Conservation (phyloP, 2,329 filamentous ascomycete genomes). For the Acrodontium crateriforme region DNA sequence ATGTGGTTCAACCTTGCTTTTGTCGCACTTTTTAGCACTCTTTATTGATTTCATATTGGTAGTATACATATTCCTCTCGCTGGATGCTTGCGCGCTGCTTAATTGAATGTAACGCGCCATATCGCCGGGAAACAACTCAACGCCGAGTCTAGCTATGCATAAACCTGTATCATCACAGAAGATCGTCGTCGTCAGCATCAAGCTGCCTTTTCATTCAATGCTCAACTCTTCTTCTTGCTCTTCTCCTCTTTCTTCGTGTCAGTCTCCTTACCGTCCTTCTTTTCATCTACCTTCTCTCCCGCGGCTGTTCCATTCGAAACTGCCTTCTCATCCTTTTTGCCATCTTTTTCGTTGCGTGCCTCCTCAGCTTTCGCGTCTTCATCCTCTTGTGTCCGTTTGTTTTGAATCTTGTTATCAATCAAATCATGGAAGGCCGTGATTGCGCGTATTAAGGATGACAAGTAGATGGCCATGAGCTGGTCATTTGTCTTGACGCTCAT, state of each 20-base stretch:
- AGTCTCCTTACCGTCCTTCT: slow-evolving; percentile 34
- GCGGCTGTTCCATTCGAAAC: slow-evolving; percentile 43
- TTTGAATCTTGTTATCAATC: slow-evolving; percentile 99
- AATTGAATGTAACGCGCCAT: too few relatives aligned
- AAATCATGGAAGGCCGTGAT: slow-evolving; percentile 98
- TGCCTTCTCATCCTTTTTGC: slow-evolving; percentile 50
- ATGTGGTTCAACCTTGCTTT: too few relatives aligned
- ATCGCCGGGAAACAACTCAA: too few relatives aligned
- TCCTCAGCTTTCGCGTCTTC: slow-evolving; percentile 70
- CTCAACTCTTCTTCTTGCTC: slow-evolving; percentile 37
- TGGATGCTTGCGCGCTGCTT: too few relatives aligned
- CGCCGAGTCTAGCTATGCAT: too few relatives aligned
- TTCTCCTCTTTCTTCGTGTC: slow-evolving; percentile 22
- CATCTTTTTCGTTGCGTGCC: slow-evolving; percentile 37
- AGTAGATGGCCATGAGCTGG: slow-evolving; percentile 95
- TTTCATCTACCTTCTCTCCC: slow-evolving; percentile 33
- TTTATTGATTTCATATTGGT: too few relatives aligned
- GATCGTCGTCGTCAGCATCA: background rate
- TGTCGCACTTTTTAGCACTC: too few relatives aligned
- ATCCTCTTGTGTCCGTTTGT: slow-evolving; percentile 91
- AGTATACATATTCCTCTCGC: too few relatives aligned
- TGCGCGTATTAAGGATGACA: slow-evolving; percentile 89
- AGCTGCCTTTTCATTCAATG: background rate
- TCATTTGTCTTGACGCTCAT: slow-evolving; percentile 99
- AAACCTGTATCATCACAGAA: too few relatives aligned